Percentiles rank a stretch among this genome's conserved stretches.
These are phyloP conservation scores for Pulveroboletus sp. DNA, from an alignment of 768 basidiomycete species.

Conservation along the genomic window DNA sequence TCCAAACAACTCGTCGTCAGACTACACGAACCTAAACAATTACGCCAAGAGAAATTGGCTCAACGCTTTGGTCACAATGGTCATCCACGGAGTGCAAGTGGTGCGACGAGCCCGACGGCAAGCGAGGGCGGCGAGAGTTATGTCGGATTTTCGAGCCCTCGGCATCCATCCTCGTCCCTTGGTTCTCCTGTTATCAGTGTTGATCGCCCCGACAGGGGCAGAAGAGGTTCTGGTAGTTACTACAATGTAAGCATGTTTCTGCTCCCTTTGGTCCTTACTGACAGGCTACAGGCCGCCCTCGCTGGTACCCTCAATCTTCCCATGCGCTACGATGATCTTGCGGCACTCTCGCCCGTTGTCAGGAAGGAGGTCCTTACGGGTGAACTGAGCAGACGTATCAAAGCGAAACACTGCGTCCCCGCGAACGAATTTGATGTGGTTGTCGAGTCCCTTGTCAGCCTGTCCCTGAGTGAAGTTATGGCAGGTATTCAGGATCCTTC, in stretches of 20 bases:
- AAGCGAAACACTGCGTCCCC: conserved; percentile 49
- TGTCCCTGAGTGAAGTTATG: conserved; percentile 75
- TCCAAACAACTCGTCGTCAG: conserved; percentile 80
- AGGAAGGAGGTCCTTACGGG: conserved; percentile 83
- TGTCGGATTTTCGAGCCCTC: conserved; percentile 71
- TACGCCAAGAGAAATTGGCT: conserved; percentile 86
- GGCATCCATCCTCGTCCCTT: conserved; percentile 46
- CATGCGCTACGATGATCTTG: conserved; percentile 84
- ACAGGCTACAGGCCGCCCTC: conserved; percentile 61
- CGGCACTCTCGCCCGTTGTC: conserved; percentile 80
- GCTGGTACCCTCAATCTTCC: conserved; percentile 75
- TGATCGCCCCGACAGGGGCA: conserved; percentile 60
- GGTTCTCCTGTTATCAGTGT: conserved; percentile 53
- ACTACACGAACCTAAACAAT: conserved; percentile 85
- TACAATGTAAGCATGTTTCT: conserved; percentile 55
- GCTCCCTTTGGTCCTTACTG: conserved; percentile 4
- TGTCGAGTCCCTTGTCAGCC: conserved; percentile 65
- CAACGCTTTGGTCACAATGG: conserved; percentile 77
- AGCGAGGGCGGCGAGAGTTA: conserved; percentile 80
- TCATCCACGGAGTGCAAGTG: conserved; percentile 76
- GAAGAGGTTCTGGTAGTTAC: conserved; percentile 83
- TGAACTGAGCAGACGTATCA: conserved; percentile 74
- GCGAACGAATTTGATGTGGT: conserved; percentile 55
- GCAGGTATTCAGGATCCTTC: conserved; percentile 67
- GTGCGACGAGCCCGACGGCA: conserved; percentile 79